Evolutionary conservation across 1,139 yeast genomes (phyloP), one percentile per base, ranked within the genome.

Genomic region (Sugiyamaella pinicola): DNA sequence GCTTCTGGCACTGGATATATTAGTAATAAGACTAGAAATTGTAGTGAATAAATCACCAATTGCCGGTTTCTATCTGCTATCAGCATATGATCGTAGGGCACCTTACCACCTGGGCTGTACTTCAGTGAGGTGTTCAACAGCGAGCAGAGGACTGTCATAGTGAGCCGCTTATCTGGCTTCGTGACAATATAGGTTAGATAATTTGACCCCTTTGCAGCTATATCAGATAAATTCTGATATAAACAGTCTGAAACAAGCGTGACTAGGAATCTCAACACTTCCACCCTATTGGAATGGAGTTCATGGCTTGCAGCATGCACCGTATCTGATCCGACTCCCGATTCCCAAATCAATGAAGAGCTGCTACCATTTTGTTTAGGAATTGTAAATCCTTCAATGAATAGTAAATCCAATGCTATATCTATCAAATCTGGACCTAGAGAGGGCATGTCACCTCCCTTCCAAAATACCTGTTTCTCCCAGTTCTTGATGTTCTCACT

Each of bases 211-310:
- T 66, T 61, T 0, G 74, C 58, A 0, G 81, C 78, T 7, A 81
- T 66, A 33, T 67, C 66, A n/a, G 77, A 64, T 0, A 83, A 76
- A 1, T 71, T 61, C 2, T 66, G 68, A 65, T 88, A 90, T 47
- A 90, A 67, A 9, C 84, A 75, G 47, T 77, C 78, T 0, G 96
- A 85, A 21, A 81, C 74, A n/a, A 91, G 69, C 0, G 85, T 75
- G 5, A 87, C 62, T 9, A 91, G 55, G 10, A 89, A 70, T 51
- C 85, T 74, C 40, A 93, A 63, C 1, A 87, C 72, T 60, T 87
- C 95, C 3, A 83, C 68, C 60, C 96, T 76, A 65, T 87, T 83
- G 26, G 83, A 69, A 58, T 87, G 95, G 40, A 81, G 63, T 8
- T 77, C 74, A 3, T 62, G 61, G 2, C 67, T 63, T 2, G 69